Conservation (phyloP, 2,329 filamentous ascomycete genomes). For the Epichloe coenophiala region DNA sequence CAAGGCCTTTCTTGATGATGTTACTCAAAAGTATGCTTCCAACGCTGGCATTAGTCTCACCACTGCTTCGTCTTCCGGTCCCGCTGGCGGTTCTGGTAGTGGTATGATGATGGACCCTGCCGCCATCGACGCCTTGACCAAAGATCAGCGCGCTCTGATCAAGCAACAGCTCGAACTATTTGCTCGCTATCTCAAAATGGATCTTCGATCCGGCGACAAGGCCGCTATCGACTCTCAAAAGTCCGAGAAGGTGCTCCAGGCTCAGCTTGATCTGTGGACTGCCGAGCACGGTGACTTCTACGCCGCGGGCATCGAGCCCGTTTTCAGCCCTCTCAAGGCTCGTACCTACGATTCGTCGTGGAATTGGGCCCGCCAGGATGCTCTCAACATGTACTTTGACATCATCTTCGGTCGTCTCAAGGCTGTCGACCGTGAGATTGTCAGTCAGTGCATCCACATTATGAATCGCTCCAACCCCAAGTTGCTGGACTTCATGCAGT, state of each 20-base stretch:
- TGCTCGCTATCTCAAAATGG: constrained; percentile 92
- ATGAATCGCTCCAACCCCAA: constrained; percentile 98
- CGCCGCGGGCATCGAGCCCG: constrained; percentile 82
- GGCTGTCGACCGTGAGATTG: constrained; percentile 91
- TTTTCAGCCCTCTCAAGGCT: constrained; percentile 87
- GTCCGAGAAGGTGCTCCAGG: constrained; percentile 75
- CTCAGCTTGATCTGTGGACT: constrained; percentile 88
- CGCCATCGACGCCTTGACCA: constrained; percentile 90
- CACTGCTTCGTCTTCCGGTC: constrained; percentile 59
- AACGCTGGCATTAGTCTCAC: constrained; percentile 74
- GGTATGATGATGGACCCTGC: constrained; percentile 99
- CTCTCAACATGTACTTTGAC: constrained; percentile 96
- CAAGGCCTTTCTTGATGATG: constrained; percentile 81
- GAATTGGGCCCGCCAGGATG: constrained; percentile 98
- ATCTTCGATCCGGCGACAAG: constrained; percentile 92
- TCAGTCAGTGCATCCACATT: constrained; percentile 95
- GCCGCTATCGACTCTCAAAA: constrained; percentile 74
- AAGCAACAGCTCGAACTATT: constrained; percentile 96
- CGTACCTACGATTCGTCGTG: constrained; percentile 95
- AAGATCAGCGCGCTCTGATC: constrained; percentile 90
- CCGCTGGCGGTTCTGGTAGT: constrained; percentile 53
- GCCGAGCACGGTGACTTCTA: constrained; percentile 96
- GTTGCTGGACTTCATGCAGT: constrained; percentile 97
- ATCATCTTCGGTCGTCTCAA: constrained; percentile 94
- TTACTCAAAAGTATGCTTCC: constrained; percentile 78